Conservation (phyloP, 1,284 basidiomycete species). For the Marasmius oreades region DNA sequence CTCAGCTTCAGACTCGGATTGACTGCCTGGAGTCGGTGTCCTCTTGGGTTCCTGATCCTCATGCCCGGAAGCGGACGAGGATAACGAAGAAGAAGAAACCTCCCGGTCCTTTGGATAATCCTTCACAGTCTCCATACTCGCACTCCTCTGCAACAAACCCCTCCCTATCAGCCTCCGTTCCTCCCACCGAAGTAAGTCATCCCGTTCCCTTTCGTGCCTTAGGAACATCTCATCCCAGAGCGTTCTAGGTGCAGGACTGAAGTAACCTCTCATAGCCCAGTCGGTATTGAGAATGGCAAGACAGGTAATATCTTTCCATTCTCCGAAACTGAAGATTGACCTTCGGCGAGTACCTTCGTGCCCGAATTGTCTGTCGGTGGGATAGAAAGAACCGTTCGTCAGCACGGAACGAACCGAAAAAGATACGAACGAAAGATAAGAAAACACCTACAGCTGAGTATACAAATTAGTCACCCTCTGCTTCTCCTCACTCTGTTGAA, state of each 20-base stretch:
- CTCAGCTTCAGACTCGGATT: background rate
- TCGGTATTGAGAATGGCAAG: slow-evolving; percentile 61
- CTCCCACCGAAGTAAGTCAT: slow-evolving; percentile 53
- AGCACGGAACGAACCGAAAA: background rate
- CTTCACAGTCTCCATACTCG: slow-evolving; percentile 35
- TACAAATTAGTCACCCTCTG: slow-evolving; percentile 40
- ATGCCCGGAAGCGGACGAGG: background rate
- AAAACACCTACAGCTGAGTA: slow-evolving; percentile 32
- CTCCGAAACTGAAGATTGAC: slow-evolving; percentile 41
- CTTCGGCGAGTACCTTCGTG: slow-evolving; percentile 59
- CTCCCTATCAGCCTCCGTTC: slow-evolving; percentile 16
- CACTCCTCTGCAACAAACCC: slow-evolving; percentile 15
- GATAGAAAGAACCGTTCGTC: slow-evolving; percentile 7
- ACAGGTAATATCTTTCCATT: slow-evolving; percentile 59
- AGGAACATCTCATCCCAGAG: slow-evolving; percentile 63
- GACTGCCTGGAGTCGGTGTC: background rate
- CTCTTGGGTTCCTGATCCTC: background rate
- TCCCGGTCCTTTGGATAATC: background rate
- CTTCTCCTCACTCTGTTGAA: slow-evolving; percentile 40
- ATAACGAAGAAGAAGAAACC: too few species aligned
- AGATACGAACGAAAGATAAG: background rate
- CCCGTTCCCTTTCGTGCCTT: slow-evolving; percentile 55
- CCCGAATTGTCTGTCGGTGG: slow-evolving; percentile 53
- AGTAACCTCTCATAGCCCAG: slow-evolving; percentile 39
- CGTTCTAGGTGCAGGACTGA: slow-evolving; percentile 29